Conservation (phyloP, 768 basidiomycete species). For the Amanita polypyramis region DNA sequence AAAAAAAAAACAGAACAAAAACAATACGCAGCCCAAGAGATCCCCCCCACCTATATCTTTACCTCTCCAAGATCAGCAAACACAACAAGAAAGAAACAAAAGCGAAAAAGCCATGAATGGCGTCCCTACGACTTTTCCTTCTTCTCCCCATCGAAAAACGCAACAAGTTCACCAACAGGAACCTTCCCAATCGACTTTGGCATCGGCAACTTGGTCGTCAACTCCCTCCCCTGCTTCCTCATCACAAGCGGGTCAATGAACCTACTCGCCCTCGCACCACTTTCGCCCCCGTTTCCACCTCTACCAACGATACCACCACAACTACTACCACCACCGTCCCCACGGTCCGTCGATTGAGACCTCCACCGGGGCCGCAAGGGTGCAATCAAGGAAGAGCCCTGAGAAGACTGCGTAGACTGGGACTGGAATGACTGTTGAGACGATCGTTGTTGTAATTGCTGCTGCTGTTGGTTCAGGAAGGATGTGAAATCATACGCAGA, state of each 20-base stretch:
- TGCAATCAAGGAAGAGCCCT: constrained; percentile 14
- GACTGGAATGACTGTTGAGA: constrained; percentile 10
- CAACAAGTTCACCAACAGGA: constrained; percentile 67
- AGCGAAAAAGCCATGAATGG: background rate
- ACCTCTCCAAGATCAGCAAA: background rate
- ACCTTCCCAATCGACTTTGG: constrained; percentile 49
- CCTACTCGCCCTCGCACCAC: constrained; percentile 25
- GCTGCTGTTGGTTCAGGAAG: constrained; percentile 20
- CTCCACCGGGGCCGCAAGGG: constrained; percentile 27
- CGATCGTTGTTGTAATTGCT: constrained; percentile 16
- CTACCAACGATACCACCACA: background rate
- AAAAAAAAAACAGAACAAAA: too few relatives aligned
- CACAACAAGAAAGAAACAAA: background rate
- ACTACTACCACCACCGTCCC: constrained; percentile 2
- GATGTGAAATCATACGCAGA: constrained; percentile 44
- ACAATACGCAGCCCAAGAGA: too few relatives aligned
- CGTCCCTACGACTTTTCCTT: constrained; percentile 11
- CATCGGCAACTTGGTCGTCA: constrained; percentile 28
- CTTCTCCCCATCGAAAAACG: constrained; percentile 66
- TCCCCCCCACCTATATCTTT: too few relatives aligned
- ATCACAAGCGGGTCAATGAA: constrained; percentile 74
- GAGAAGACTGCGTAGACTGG: constrained; percentile 14
- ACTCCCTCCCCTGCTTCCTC: constrained; percentile 51
- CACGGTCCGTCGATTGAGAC: constrained; percentile 30
- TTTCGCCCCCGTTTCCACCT: constrained; percentile 13